Evolutionary conservation across 2,329 filamentous ascomycete species (phyloP), one percentile per base, ranked within the genome.

Genomic region (Waltergamsia citrina): DNA sequence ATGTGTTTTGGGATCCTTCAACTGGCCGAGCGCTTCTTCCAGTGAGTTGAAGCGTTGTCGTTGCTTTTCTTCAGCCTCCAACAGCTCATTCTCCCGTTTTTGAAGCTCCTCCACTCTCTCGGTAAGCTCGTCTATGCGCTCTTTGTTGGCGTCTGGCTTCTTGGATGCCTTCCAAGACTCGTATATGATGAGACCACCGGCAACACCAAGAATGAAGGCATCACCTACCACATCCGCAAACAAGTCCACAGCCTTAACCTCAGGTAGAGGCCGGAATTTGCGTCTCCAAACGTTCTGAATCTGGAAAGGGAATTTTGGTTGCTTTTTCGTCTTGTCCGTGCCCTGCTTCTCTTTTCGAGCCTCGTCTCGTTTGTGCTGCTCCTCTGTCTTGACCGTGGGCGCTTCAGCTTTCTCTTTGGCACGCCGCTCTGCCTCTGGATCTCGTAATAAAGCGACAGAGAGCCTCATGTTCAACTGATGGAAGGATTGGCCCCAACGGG

Each of bases 401-500:
- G 74, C 65, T 48, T 77, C 74, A 35, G 75, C 74, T 39, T 69
- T 71, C 46, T 81, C 76, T 43, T 67, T 77, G 11, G 74, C 74
- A 37, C 65, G 63, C 40, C 65, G 64, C 46, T 77, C 72, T 14
- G 72, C 71, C 20, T 71, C 67, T 25, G 57, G 54, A 37, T 81
- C 73, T 40, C 74, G 67, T 24, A 81, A 50, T 4, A 74, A 47
- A 3, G 74, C 69, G 4, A 81, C 77, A 11, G 68, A 71, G 45
- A 78, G 51, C 33, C 72, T 67, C 76, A 81, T 81, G 46, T 80
- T 81, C 34, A 81, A 54, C 54, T 81, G 76, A 47, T 81, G 76
- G 45, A 81, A 76, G 8, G 59, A 54, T 48, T 81, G 76, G 38
- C 76, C 76, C 49, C 78, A 78, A 38, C 58, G 63, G 29, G 74